phyloP scores from a whole-genome alignment of 148 eudicot species.

The Beta vulgaris region DNA sequence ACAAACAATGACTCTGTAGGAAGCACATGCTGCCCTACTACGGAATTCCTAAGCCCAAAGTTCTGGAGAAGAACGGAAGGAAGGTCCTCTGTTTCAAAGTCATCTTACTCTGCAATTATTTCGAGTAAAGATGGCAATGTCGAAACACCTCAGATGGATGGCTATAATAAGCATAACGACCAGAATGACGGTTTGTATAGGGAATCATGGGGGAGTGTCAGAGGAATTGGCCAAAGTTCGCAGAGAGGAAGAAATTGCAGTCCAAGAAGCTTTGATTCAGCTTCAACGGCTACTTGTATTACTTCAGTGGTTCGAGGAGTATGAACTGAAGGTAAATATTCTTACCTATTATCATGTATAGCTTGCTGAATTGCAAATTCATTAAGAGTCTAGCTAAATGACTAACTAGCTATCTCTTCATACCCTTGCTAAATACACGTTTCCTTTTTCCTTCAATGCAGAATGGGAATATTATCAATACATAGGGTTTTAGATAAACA shows the following conservation, averaged over 20 bases:
- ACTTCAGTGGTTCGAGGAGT: constrained; percentile 34
- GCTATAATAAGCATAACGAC: constrained; percentile 22
- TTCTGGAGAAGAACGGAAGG: constrained; percentile 63
- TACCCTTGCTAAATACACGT: too few species aligned
- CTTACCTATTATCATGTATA: too few species aligned
- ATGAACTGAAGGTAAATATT: constrained; percentile 27
- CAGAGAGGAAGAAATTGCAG: constrained; percentile 35
- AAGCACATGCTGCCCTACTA: constrained; percentile 65
- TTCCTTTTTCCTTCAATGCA: too few species aligned
- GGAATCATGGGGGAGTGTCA: constrained; percentile 28
- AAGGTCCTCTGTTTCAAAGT: constrained; percentile 37
- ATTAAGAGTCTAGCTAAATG: too few species aligned
- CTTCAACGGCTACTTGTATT: constrained; percentile 26
- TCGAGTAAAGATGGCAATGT: constrained; percentile 28
- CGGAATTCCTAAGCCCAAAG: constrained; percentile 73
- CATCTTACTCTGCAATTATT: constrained; percentile 30
- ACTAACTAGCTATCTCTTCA: too few species aligned
- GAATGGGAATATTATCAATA: too few species aligned
- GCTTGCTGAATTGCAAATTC: too few species aligned
- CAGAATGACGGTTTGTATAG: constrained; percentile 22
- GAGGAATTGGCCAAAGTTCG: constrained; percentile 25
- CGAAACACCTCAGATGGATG: constrained; percentile 30
- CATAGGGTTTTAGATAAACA: too few species aligned
- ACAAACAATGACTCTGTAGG: constrained; percentile 36
- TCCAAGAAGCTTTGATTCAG: constrained; percentile 37